phyloP scores from a whole-genome alignment of 768 basidiomycete genomes.

The Exsudoporus frostii region DNA sequence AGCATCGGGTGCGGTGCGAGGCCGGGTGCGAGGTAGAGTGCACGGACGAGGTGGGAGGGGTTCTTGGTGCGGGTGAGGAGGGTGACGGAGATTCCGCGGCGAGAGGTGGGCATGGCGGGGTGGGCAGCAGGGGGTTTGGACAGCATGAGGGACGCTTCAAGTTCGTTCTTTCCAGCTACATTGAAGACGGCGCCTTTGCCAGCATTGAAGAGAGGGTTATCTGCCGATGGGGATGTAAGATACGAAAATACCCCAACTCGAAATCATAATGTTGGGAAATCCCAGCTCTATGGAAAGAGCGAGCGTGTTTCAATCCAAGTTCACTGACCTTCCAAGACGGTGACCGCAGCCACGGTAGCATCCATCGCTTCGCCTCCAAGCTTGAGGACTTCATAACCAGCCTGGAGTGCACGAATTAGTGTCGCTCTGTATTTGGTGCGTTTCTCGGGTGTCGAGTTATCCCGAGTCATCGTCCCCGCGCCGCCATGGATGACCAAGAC shows the following conservation, averaged over 20 bases:
- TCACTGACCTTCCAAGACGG: slow-evolving; percentile 62
- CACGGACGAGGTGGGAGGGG: slow-evolving; percentile 67
- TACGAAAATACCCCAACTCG: too few relatives aligned
- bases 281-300: not conserved
- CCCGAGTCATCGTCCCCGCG: slow-evolving; percentile 64
- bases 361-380: slow-evolving; percentile 81
- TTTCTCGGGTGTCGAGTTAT: slow-evolving; percentile 57
- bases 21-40: slow-evolving; percentile 65
- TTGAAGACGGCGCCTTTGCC: slow-evolving; percentile 86
- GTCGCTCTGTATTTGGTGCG: slow-evolving; percentile 54
- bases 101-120: slow-evolving; percentile 51
- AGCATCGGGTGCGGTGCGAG: slow-evolving; percentile 67
- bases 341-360: slow-evolving; percentile 73
- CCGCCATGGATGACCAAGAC: slow-evolving; percentile 78
- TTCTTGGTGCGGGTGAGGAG: slow-evolving; percentile 68
- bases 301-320: not conserved
- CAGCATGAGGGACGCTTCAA: slow-evolving; percentile 79
- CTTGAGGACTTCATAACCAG: slow-evolving; percentile 60
- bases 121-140: slow-evolving; percentile 71
- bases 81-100: slow-evolving; percentile 63
- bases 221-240: slow-evolving; percentile 35
- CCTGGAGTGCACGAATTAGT: slow-evolving; percentile 51
- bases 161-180: slow-evolving; percentile 77
- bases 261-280: not conserved
- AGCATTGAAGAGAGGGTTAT: slow-evolving; percentile 74